A percentile compares a stretch with the other conserved stretches of the same genome.
Evolutionary conservation across 148 eudicot genomes (phyloP).

Genomic region (Chenopodium quinoa): DNA sequence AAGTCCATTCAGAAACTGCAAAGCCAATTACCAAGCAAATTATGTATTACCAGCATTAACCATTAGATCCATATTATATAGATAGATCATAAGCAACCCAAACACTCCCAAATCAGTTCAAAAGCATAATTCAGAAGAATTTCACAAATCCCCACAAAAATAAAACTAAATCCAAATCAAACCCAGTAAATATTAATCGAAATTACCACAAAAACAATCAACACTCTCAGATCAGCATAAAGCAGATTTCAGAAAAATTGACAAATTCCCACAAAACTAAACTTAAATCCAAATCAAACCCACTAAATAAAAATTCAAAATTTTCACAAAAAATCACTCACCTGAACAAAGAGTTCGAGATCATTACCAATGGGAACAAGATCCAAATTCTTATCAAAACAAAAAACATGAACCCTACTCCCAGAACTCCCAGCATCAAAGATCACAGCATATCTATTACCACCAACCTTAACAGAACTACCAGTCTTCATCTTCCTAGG

Average conservation of each 20-base stretch:
- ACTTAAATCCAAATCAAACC: neutral
- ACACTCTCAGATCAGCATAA: neutral
- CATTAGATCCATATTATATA: neutral
- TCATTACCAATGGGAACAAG: conserved; percentile 72
- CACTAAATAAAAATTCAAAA: neutral
- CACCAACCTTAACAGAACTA: neutral
- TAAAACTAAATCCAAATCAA: neutral
- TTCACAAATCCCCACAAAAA: neutral
- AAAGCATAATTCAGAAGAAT: neutral
- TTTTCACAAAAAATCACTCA: conserved; percentile 10
- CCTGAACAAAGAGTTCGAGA: conserved; percentile 58
- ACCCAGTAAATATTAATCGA: neutral
- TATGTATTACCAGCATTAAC: neutral
- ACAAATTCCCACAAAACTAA: neutral
- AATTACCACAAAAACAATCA: neutral
- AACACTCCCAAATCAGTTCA: neutral
- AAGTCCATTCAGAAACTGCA: neutral
- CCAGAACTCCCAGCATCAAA: conserved; percentile 98
- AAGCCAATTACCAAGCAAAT: neutral
- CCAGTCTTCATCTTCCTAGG: conserved; percentile 44
- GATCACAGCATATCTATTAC: conserved; percentile 62
- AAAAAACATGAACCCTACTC: conserved; percentile 94
- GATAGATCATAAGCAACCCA: neutral
- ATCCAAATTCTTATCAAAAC: conserved; percentile 73
- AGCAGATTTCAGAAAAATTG: neutral